Evolutionary conservation across 2,329 filamentous ascomycete species (phyloP), one percentile per base, ranked within the genome.

Genomic region (Microascus cirrosus): DNA sequence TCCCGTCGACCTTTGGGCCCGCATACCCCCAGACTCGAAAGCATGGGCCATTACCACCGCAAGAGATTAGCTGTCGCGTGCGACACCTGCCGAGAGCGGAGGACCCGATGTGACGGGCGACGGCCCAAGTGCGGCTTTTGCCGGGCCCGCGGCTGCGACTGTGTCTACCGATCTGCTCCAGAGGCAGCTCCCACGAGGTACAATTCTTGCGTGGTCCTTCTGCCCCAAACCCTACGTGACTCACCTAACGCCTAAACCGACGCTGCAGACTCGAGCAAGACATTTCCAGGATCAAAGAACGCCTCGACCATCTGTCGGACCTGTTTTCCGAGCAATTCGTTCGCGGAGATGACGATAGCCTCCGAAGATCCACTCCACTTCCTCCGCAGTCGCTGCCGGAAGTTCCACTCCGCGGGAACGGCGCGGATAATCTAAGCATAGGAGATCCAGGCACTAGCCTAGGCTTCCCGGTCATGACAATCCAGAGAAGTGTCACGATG

Each of bases 71-170:
- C 18, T 18, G 25, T 60, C n/a, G 59, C 59, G 4, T 60, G 59
- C 48, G 59, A 60, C 35, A 45, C 45, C 5, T 60, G 59, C 35
- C 55, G 59, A 7, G 20, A 36, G 18, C 59, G 59, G 25, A 32
- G 59, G 32, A 60, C 59, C 24, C 58, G 56, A 55, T 60, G 59
- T 32, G 59, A 60, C 32, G 59, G 59, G 8, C 51, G 53, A 12
- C 58, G 53, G 22, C 59, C 59, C 7, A 45, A 28, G 2, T 60
- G 59, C 36, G 48, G 55, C 24, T 54, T 53, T 6, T 60, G 59
- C 45, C 34, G 53, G 25, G n/a, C 54, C 34, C 35, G 48, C 12
- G 36, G 50, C 39, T 55, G 48, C 28, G 52, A 50, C 10, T 60
- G 59, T 45, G 34, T 53, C 20, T 60, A 60, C 48, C 59, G 54